Conservation (phyloP, 1,284 basidiomycete genomes). For the Pseudozyma sp. region DNA sequence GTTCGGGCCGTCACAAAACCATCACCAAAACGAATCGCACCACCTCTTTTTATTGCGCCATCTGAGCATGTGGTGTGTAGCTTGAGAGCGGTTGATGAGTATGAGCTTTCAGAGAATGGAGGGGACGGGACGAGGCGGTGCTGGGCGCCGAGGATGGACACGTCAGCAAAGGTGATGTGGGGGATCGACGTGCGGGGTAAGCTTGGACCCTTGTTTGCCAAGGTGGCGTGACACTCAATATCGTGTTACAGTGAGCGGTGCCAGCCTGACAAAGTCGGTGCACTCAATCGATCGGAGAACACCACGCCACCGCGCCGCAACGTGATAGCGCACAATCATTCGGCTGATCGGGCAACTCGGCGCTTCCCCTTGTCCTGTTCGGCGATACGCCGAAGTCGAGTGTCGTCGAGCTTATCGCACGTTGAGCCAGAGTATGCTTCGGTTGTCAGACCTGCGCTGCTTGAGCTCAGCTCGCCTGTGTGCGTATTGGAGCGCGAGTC, state of each 20-base stretch:
- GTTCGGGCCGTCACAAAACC: background rate
- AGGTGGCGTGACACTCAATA: slow-evolving; percentile 1
- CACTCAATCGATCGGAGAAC: background rate
- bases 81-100: too few species aligned
- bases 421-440: too few species aligned
- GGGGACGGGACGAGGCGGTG: background rate
- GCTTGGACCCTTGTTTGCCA: background rate
- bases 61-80: background rate
- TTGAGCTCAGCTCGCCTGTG: too few species aligned
- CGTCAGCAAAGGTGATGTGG: background rate
- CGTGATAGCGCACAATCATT: too few species aligned
- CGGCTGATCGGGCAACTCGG: too few species aligned
- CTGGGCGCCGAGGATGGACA: background rate
- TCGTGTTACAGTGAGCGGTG: background rate
- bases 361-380: background rate
- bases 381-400: background rate
- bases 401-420: too few species aligned
- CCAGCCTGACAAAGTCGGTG: background rate
- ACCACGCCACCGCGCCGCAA: background rate
- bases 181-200: background rate
- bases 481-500: background rate
- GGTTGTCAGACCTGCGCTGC: too few species aligned
- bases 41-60: slow-evolving; percentile 22
- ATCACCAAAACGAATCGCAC: slow-evolving; percentile 14
- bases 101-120: background rate